Evolutionary conservation across 305 asterid species (phyloP).

Genomic region (Galium porrigens): DNA sequence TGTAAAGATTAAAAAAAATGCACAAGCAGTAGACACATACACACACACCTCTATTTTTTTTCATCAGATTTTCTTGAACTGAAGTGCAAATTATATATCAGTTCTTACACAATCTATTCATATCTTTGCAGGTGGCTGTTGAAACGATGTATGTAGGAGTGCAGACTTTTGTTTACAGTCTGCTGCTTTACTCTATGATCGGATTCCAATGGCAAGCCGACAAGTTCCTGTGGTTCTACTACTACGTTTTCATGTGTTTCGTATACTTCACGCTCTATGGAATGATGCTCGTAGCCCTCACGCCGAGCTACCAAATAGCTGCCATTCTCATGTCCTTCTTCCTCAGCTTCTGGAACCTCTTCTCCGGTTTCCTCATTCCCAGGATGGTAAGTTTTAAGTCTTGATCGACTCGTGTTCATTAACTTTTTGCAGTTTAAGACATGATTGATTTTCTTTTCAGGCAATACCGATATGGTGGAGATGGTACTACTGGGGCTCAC

Average conservation of each 20-base stretch:
- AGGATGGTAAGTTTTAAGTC: conserved; percentile 36
- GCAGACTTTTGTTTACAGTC: conserved; percentile 67
- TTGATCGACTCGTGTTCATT: not conserved
- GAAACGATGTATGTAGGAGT: conserved; percentile 50
- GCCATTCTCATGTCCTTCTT: conserved; percentile 82
- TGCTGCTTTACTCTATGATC: conserved; percentile 69
- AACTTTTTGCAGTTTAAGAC: not conserved
- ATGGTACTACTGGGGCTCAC: conserved; percentile 95
- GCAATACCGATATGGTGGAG: conserved; percentile 96
- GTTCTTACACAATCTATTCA: not conserved
- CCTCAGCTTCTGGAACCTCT: conserved; percentile 93
- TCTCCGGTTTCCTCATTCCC: conserved; percentile 75
- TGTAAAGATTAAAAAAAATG: too few species aligned
- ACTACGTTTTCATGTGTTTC: conserved; percentile 67
- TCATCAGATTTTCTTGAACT: too few species aligned
- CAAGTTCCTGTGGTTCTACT: conserved; percentile 77
- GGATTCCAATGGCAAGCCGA: conserved; percentile 62
- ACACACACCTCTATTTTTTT: too few species aligned
- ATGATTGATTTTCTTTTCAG: conserved; percentile 22
- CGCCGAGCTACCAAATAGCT: conserved; percentile 80
- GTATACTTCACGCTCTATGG: conserved; percentile 81
- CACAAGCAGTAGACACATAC: too few species aligned
- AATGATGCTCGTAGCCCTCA: conserved; percentile 96
- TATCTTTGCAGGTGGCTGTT: conserved; percentile 46
- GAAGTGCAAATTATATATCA: too few species aligned